Base-by-base conservation (phyloP, 148 eudicot species). In the Rhododendron williamsianum region DNA sequence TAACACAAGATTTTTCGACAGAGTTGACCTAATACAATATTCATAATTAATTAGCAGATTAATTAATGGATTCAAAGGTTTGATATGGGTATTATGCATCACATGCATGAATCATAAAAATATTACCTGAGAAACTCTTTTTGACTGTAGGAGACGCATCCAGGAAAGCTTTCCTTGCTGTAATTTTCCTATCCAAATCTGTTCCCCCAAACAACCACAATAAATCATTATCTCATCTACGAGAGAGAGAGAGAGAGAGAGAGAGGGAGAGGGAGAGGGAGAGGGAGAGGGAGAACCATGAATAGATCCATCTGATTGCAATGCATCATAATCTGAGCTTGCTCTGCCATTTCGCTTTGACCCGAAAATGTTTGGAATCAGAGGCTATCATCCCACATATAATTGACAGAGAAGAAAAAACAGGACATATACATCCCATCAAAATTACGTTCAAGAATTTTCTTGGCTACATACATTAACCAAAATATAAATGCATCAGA, bases 361-460 rank as follows among this genome's bases (percentile, higher is more conserved):
- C 78, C 88, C 89, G 82, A 92, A 92, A 49, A 94, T 88, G 91
- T 90, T 94, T 43, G 96, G 98, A 38, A 93, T 86, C 63, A 91
- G 87, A 23, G 94, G 87, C 95, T 92, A 8, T 72, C 36, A 76
- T 78, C 52, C 52, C 11, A 63, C 18, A 49, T 8, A 82, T 4
- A 58, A 71, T 30, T 71, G 36, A 27, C 7, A 71, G 35, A 69
- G 38, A 30, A 27, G 16, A 67, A 65, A 65, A 65, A 65, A 60
- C 71, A 65, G 9, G n/a, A 58, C 0, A 67, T 25, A 10, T n/a
- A 25, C 27, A 69, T 69, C 38, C 16, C 74, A 69, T 30, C 11
- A 69, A 11, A 69, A 71, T 30, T 10, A 67, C 33, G 73, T 27
- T 27, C 73, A 25, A 67, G 30, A 11, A 19, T 73, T 43, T 9